Evolutionary conservation across 164 flowering plant species (phyloP).

Genomic region (Sextonia rubra): DNA sequence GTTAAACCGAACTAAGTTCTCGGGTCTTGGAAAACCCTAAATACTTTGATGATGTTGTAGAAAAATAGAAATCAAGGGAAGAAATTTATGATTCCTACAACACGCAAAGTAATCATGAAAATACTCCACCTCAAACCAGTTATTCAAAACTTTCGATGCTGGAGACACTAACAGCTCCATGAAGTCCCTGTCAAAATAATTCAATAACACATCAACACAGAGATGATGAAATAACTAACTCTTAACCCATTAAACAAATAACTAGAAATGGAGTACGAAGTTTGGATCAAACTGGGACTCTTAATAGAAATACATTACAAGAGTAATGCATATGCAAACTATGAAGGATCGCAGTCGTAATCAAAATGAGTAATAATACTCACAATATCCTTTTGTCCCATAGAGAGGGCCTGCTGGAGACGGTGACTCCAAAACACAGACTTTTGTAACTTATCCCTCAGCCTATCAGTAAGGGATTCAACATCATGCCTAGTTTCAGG

Average conservation of each 20-base stretch:
- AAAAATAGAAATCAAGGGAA: no score
- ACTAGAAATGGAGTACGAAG: not conserved
- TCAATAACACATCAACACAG: conserved; percentile 6
- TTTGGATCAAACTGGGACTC: not conserved
- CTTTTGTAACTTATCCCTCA: conserved; percentile 52
- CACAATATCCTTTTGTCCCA: conserved; percentile 85
- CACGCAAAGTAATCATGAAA: no score
- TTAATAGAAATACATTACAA: not conserved
- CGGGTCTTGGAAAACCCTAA: no score
- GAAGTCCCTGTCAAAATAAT: conserved; percentile 63
- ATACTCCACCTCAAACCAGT: no score
- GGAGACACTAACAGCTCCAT: conserved; percentile 92
- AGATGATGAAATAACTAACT: not conserved
- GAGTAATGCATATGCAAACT: not conserved
- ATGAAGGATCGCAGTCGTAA: not conserved
- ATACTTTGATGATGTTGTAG: not conserved
- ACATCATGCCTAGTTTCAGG: conserved; percentile 56
- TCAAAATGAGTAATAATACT: conserved; percentile 15
- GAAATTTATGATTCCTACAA: conserved; percentile 23
- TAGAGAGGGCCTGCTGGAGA: conserved; percentile 42
- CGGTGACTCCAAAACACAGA: conserved; percentile 72
- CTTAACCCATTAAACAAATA: not conserved
- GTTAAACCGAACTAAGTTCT: no score
- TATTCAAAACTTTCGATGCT: conserved; percentile 89
- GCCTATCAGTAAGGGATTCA: conserved; percentile 37